These are phyloP conservation scores for Phylloporus sp. DNA, from an alignment of 768 basidiomycete genomes.

Conservation along the genomic window DNA sequence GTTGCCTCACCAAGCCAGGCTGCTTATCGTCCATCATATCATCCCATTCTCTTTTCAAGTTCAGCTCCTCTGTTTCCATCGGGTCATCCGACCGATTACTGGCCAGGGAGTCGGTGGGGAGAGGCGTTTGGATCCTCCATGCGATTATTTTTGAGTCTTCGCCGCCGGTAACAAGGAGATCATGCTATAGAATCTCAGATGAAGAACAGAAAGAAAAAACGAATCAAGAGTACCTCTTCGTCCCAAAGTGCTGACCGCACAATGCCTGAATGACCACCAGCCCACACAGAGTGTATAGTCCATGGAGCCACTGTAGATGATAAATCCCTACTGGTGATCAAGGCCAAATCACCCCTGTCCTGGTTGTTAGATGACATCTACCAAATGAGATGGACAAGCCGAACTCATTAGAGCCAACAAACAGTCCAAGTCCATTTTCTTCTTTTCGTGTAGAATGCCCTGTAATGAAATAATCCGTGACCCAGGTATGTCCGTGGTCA, in stretches of 20 bases:
- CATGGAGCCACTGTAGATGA: conserved; percentile 40
- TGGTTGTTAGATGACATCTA: conserved; percentile 1
- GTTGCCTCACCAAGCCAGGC: conserved; percentile 12
- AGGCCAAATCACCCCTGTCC: conserved; percentile 53
- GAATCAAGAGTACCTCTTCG: conserved; percentile 37
- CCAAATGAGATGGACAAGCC: conserved; percentile 11
- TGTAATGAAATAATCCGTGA: conserved; percentile 73
- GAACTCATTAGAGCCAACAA: conserved; percentile 74
- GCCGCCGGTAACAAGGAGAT: conserved; percentile 45
- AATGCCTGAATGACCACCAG: conserved; percentile 51
- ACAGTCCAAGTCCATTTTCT: conserved; percentile 43
- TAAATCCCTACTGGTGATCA: conserved; percentile 45
- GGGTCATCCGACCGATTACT: conserved; percentile 5
- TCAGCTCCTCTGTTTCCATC: conserved; percentile 9
- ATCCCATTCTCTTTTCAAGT: conserved; percentile 25
- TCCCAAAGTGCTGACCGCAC: conserved; percentile 58
- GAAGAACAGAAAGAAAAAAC: background rate
- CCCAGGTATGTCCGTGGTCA: conserved; percentile 56
- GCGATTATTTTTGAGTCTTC: conserved; percentile 47
- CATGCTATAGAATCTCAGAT: conserved; percentile 30
- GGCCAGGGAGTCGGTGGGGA: background rate
- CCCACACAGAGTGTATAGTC: conserved; percentile 50
- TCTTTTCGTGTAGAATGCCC: conserved; percentile 34
- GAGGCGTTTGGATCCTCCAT: conserved; percentile 32
- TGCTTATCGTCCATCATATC: conserved; percentile 11